Evolutionary conservation across 1,139 yeast genomes (phyloP).

Genomic region (Tardiomyces blankii): DNA sequence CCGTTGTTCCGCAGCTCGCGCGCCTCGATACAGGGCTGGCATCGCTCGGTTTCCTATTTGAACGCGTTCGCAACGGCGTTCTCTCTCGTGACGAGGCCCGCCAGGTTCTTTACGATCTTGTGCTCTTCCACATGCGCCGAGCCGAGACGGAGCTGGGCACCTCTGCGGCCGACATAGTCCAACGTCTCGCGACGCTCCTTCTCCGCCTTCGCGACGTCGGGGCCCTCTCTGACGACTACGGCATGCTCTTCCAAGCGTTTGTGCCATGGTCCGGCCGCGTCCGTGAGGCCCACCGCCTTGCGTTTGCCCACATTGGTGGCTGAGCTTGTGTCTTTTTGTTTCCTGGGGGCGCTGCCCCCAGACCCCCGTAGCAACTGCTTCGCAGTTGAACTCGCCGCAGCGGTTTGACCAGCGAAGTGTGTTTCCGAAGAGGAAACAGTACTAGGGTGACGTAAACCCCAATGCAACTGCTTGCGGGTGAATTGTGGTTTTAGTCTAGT

Average conservation of each 20-base stretch:
- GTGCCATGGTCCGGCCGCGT: slow-evolving; percentile 16
- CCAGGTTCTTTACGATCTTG: slow-evolving; percentile 13
- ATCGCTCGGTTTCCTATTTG: neutral
- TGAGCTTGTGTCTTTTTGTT: too few species aligned
- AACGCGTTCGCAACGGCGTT: neutral
- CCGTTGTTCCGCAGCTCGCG: neutral
- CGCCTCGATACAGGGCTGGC: neutral
- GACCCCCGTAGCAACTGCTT: too few species aligned
- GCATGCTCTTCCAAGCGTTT: slow-evolving; percentile 15
- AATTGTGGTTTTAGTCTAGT: too few species aligned
- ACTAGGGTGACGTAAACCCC: too few species aligned
- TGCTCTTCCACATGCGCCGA: slow-evolving; percentile 8
- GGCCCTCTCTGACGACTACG: slow-evolving; percentile 14
- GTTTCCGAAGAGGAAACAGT: too few species aligned
- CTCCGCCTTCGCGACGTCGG: slow-evolving; percentile 11
- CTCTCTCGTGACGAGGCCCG: slow-evolving; percentile 9
- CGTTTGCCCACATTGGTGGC: neutral
- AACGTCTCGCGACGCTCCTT: slow-evolving; percentile 14
- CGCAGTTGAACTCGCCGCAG: too few species aligned
- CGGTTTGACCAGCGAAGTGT: too few species aligned
- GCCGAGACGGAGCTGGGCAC: slow-evolving; percentile 4
- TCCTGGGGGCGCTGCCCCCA: too few species aligned
- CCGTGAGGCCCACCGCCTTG: slow-evolving; percentile 12
- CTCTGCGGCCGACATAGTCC: neutral
- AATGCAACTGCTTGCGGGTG: too few species aligned